Evolutionary conservation across 495 filamentous ascomycete genomes (phyloP), one percentile per base, ranked within the genome.

Genomic region (Penicillium samsonianum): DNA sequence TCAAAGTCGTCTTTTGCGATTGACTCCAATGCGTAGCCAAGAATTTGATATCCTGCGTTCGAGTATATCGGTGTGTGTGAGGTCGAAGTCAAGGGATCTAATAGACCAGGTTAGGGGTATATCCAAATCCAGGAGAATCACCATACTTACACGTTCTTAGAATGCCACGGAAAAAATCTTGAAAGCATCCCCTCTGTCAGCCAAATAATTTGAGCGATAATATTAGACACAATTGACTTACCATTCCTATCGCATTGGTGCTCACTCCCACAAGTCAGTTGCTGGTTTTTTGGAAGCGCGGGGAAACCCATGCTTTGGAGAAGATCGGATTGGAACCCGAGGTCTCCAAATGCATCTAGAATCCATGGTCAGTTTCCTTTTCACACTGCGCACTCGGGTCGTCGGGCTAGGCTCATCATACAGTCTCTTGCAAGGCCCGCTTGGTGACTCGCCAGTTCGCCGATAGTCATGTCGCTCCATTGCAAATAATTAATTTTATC

Each of bases 401-500:
- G 7, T 23, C 10, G 6, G n/a, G 14, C 7, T 5, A 51, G 12
- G 7, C 55, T 37, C 12, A 57, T 61, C 48, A 60, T 59, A 64
- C 70, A 76, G n/a, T 82, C 76, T 61, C 80, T 67, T 16, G 72
- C 60, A 25, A 82, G 72, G 4, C 81, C 83, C 11, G 81, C 71
- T 47, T 80, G 59, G 50, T 86, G 83, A 53, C 75, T 78, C 0
- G 80, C 80, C 33, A 87, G 59, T 10, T 75, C 70, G 3, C 79
- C 78, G 14, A 86, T 67, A 0, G 82, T 86, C 30, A 85, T 69
- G 22, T 80, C 74, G 20, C 77, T 68, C 84, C 84, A 87, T 16
- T 69, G 66, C 30, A 82, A 70, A 31, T 57, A 53, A 42, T 71
- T 62, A 38, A 69, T 67, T 8, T 67, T 71, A 61, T 84, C 69